phyloP scores from a whole-genome alignment of 1,284 basidiomycete species.

The Apiotrichum akiyoshidainum region DNA sequence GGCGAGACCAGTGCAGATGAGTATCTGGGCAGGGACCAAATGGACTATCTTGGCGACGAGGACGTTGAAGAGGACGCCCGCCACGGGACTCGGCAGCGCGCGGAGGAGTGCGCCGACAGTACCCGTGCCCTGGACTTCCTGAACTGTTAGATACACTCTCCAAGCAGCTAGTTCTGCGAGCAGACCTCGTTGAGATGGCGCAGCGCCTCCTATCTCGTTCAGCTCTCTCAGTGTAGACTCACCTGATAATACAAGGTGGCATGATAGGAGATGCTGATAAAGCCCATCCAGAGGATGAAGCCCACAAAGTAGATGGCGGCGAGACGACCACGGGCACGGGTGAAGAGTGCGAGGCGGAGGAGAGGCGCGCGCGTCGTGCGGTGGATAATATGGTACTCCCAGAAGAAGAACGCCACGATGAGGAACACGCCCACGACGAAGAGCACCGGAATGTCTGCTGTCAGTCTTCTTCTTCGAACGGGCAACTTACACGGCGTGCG shows the following conservation, averaged over 20 bases:
- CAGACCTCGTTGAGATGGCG: too few relatives aligned
- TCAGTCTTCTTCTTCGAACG: neutral
- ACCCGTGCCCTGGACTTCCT: slow-evolving; percentile 13
- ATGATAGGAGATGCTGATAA: slow-evolving; percentile 39
- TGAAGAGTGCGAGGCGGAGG: slow-evolving; percentile 64
- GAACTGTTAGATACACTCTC: neutral
- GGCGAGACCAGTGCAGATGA: slow-evolving; percentile 60
- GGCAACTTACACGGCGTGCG: slow-evolving; percentile 62
- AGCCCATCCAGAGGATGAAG: slow-evolving; percentile 64
- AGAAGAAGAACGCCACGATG: slow-evolving; percentile 60
- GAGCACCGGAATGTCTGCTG: slow-evolving; percentile 50
- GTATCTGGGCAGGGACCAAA: slow-evolving; percentile 10
- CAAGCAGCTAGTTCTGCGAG: too few relatives aligned
- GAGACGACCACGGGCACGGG: slow-evolving; percentile 59
- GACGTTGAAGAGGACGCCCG: slow-evolving; percentile 61
- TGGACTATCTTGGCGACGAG: slow-evolving; percentile 34
- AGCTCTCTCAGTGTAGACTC: neutral
- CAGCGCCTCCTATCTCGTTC: too few relatives aligned
- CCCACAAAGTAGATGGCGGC: slow-evolving; percentile 62
- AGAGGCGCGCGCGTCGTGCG: slow-evolving; percentile 56
- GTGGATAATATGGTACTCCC: slow-evolving; percentile 60
- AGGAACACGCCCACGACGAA: slow-evolving; percentile 65
- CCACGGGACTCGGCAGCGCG: slow-evolving; percentile 68
- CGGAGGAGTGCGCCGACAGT: slow-evolving; percentile 64
- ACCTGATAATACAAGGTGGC: slow-evolving; percentile 19